Evolutionary conservation across 768 basidiomycete genomes (phyloP).

Genomic region (Chalciporus piperatus): DNA sequence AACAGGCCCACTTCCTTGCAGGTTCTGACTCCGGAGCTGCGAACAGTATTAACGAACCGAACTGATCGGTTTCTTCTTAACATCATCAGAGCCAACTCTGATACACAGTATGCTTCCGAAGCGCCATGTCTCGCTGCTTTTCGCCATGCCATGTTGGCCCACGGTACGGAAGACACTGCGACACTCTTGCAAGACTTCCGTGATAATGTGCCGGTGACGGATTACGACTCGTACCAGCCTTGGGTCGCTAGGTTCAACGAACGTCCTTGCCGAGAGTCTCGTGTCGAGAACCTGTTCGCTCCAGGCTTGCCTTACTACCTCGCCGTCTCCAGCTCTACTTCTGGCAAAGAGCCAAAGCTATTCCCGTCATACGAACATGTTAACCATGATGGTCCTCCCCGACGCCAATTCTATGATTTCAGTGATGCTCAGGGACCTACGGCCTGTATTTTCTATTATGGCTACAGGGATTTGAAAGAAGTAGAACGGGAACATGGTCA

Average conservation of each 20-base stretch:
- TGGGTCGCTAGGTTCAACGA: constrained; percentile 9
- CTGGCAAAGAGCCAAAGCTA: constrained; percentile 8
- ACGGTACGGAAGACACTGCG: neutral
- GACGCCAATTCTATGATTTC: neutral
- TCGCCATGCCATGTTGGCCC: neutral
- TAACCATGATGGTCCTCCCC: neutral
- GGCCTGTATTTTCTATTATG: neutral
- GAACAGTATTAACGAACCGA: neutral
- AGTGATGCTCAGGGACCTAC: neutral
- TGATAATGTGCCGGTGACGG: constrained; percentile 8
- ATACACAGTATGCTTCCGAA: constrained; percentile 8
- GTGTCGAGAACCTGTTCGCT: constrained; percentile 12
- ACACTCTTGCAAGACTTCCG: constrained; percentile 8
- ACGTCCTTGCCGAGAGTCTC: constrained; percentile 6
- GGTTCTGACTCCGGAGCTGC: constrained; percentile 7
- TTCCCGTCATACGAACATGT: constrained; percentile 4
- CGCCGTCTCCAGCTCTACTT: constrained; percentile 12
- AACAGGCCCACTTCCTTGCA: neutral
- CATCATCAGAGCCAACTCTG: constrained; percentile 1
- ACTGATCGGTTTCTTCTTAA: constrained; percentile 4
- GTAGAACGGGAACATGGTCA: neutral
- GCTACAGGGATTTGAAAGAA: neutral
- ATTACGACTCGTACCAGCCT: constrained; percentile 11
- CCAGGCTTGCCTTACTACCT: constrained; percentile 13
- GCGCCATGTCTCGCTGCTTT: constrained; percentile 2